Evolutionary conservation across 345 rosid genomes (phyloP).

Genomic region (Euphorbia peplus): DNA sequence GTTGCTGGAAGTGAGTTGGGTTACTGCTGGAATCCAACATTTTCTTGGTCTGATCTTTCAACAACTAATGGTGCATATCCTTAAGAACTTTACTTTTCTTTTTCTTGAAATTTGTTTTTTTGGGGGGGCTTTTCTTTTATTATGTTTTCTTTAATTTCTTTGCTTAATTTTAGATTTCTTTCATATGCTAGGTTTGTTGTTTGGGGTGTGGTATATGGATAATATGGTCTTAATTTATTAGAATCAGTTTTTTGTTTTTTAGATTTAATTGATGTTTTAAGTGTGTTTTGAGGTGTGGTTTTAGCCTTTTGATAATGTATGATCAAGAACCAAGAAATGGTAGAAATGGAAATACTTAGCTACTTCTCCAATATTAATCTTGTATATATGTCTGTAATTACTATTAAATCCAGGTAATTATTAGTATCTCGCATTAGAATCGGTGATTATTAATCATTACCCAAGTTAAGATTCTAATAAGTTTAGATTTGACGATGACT

Average conservation of each 20-base stretch:
- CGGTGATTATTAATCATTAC: too few relatives aligned
- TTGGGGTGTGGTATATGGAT: conserved; percentile 39
- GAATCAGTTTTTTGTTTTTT: conserved; percentile 8
- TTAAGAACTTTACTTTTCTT: conserved; percentile 19
- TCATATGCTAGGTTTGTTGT: conserved; percentile 23
- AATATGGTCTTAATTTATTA: conserved; percentile 27
- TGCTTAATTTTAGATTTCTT: conserved; percentile 4
- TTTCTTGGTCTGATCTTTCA: conserved; percentile 66
- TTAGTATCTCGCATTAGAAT: too few relatives aligned
- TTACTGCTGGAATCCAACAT: conserved; percentile 57
- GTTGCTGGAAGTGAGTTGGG: conserved; percentile 43
- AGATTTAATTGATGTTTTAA: conserved; percentile 6
- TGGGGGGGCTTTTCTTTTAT: too few relatives aligned
- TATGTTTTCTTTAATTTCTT: not conserved
- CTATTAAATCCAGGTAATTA: too few relatives aligned
- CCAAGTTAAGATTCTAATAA: too few relatives aligned
- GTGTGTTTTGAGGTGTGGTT: conserved; percentile 39
- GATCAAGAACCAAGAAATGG: conserved; percentile 21
- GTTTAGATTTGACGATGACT: too few relatives aligned
- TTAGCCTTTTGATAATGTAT: conserved; percentile 30
- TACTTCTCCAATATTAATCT: not conserved
- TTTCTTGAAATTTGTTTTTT: not conserved
- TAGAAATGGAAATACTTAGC: conserved; percentile 16
- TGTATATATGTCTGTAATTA: too few relatives aligned
- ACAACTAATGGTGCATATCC: conserved; percentile 64